phyloP scores from a whole-genome alignment of 2,329 filamentous ascomycete species.

The Tolypocladium cylindrosporum region DNA sequence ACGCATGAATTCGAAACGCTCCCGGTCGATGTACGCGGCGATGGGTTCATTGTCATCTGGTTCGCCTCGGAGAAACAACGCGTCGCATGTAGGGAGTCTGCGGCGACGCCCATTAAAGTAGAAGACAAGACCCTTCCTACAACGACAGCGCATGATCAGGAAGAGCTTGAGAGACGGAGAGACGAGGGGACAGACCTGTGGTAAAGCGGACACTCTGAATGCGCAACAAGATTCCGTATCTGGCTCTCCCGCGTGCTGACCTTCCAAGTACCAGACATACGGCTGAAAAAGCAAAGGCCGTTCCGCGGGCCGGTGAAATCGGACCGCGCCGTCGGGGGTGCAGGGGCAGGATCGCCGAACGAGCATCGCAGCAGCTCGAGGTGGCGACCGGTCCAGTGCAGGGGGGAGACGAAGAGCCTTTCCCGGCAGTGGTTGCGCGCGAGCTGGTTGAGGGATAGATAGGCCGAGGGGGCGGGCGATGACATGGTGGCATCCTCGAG shows the following conservation, averaged over 20 bases:
- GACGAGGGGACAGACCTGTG: not conserved
- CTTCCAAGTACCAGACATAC: not conserved
- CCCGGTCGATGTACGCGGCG: not conserved
- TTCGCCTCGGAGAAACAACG: not conserved
- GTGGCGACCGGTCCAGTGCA: not conserved
- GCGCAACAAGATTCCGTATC: not conserved
- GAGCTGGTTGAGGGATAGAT: not conserved
- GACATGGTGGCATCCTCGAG: too few relatives aligned
- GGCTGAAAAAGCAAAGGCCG: not conserved
- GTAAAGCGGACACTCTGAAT: not conserved
- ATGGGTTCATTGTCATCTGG: not conserved
- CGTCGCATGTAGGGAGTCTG: not conserved
- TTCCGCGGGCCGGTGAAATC: not conserved
- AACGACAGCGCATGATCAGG: not conserved
- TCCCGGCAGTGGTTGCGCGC: not conserved
- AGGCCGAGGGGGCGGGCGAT: not conserved
- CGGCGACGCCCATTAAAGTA: not conserved
- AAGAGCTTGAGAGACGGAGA: not conserved
- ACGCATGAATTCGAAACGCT: not conserved
- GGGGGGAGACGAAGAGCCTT: not conserved
- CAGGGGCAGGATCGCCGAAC: not conserved
- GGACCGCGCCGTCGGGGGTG: not conserved
- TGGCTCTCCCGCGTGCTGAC: not conserved
- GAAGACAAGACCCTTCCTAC: not conserved
- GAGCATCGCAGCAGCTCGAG: not conserved